These are phyloP conservation scores for Heliocybe sulcata DNA, from an alignment of 1,284 basidiomycete genomes.

Conservation along the genomic window DNA sequence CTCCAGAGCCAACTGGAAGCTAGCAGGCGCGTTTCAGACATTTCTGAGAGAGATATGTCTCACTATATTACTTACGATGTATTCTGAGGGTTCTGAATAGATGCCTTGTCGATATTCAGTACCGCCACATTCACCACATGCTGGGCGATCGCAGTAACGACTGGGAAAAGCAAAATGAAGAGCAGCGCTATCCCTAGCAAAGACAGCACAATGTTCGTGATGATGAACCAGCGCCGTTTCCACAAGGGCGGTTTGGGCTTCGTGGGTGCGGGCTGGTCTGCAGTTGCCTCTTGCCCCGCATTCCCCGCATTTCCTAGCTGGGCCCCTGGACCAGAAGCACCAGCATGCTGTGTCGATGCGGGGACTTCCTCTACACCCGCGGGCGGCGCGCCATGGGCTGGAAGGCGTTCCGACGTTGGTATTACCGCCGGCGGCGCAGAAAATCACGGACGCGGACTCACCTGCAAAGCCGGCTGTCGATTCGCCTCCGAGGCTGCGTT, in stretches of 20 bases:
- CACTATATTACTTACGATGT: constrained; percentile 33
- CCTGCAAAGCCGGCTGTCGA: not conserved
- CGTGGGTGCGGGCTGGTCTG: constrained; percentile 5
- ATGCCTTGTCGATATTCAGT: constrained; percentile 42
- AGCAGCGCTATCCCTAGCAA: constrained; percentile 51
- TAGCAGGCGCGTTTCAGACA: constrained; percentile 11
- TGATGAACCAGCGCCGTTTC: constrained; percentile 38
- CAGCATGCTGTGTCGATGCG: constrained; percentile 26
- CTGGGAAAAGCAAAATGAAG: constrained; percentile 59
- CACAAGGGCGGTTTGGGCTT: constrained; percentile 18
- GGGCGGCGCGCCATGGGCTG: not conserved
- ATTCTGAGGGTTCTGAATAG: constrained; percentile 44
- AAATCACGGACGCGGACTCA: not conserved
- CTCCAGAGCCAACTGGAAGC: constrained; percentile 41
- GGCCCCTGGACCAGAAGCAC: constrained; percentile 20
- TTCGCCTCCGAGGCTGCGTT: constrained; percentile 24
- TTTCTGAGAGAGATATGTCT: not conserved
- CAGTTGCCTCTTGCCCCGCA: not conserved
- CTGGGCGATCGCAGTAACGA: constrained; percentile 57
- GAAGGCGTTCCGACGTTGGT: not conserved
- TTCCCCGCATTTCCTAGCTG: not conserved
- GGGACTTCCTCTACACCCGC: constrained; percentile 32
- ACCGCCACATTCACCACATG: constrained; percentile 48
- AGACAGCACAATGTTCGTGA: constrained; percentile 25
- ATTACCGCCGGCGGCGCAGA: not conserved